These are phyloP conservation scores for Sporisorium exsertum DNA, from an alignment of 1,284 basidiomycete genomes.

Conservation along the genomic window DNA sequence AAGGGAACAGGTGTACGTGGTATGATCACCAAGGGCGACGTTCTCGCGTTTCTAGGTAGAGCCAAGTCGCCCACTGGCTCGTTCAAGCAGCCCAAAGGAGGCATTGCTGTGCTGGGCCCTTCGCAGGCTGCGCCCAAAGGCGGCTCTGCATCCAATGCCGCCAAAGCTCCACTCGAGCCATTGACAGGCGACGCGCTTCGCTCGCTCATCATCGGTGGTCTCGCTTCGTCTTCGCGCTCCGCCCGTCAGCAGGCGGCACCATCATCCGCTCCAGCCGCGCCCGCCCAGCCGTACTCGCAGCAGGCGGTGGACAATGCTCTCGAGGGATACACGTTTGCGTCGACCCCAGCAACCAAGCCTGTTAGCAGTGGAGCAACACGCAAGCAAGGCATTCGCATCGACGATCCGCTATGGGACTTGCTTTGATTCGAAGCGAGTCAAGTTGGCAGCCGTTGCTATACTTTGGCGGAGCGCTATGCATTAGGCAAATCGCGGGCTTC, in stretches of 20 bases:
- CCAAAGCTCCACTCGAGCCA: slow-evolving; percentile 35
- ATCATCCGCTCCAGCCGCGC: slow-evolving; percentile 9
- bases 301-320: slow-evolving; percentile 31
- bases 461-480: too few species aligned
- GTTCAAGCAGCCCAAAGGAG: slow-evolving; percentile 49
- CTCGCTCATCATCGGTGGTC: slow-evolving; percentile 55
- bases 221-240: slow-evolving; percentile 37
- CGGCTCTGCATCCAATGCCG: slow-evolving; percentile 16
- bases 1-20: slow-evolving; percentile 70
- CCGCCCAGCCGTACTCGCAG: slow-evolving; percentile 26
- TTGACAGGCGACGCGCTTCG: slow-evolving; percentile 46
- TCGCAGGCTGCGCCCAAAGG: slow-evolving; percentile 43
- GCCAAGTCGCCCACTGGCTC: slow-evolving; percentile 59
- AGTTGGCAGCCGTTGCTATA: neutral
- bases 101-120: slow-evolving; percentile 57
- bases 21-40: slow-evolving; percentile 71
- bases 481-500: too few species aligned
- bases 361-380: slow-evolving; percentile 24
- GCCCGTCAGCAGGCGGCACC: slow-evolving; percentile 21
- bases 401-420: slow-evolving; percentile 51
- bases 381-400: slow-evolving; percentile 46
- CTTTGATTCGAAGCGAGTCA: slow-evolving; percentile 27
- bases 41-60: slow-evolving; percentile 69
- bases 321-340: slow-evolving; percentile 28
- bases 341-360: slow-evolving; percentile 20